Conservation (phyloP, 768 basidiomycete species). For the Collybia sordida region DNA sequence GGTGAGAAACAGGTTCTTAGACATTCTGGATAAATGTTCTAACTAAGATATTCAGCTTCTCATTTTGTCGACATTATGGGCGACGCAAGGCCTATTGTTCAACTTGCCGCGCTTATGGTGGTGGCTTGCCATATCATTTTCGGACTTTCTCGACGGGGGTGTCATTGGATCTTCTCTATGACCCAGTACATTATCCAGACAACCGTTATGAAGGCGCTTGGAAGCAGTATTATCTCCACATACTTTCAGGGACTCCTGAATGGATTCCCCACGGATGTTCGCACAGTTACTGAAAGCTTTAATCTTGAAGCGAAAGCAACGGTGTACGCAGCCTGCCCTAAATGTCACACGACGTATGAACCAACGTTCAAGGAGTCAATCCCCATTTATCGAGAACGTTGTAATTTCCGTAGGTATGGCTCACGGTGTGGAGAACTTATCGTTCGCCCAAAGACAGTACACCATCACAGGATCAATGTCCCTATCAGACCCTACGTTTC, state of each 20-base stretch:
- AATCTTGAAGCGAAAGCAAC: conserved; percentile 13
- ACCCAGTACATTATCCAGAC: conserved; percentile 6
- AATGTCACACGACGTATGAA: conserved; percentile 13
- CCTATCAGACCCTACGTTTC: conserved; percentile 20
- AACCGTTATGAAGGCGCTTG: neutral
- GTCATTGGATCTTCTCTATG: conserved; percentile 14
- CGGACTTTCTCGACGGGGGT: conserved; percentile 9
- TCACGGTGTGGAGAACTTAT: conserved; percentile 6
- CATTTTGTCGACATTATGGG: neutral
- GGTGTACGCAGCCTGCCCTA: conserved; percentile 17
- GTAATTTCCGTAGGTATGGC: conserved; percentile 11
- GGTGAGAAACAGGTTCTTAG: neutral
- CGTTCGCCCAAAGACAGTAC: conserved; percentile 1
- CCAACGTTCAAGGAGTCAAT: neutral
- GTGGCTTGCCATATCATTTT: conserved; percentile 8
- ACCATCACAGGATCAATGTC: conserved; percentile 5
- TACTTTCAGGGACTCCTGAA: conserved; percentile 1
- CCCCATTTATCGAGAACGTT: conserved; percentile 3
- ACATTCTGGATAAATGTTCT: neutral
- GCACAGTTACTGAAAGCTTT: conserved; percentile 6
- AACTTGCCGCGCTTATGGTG: conserved; percentile 10
- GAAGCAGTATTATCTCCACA: neutral
- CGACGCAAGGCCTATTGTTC: neutral
- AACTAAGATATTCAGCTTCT: neutral
- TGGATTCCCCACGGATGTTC: conserved; percentile 8